A percentile compares a stretch with the other conserved stretches of the same genome.
These are phyloP conservation scores for Phytophthora ramorum DNA, from an alignment of 352 stramenopile genomes.

Conservation along the genomic window DNA sequence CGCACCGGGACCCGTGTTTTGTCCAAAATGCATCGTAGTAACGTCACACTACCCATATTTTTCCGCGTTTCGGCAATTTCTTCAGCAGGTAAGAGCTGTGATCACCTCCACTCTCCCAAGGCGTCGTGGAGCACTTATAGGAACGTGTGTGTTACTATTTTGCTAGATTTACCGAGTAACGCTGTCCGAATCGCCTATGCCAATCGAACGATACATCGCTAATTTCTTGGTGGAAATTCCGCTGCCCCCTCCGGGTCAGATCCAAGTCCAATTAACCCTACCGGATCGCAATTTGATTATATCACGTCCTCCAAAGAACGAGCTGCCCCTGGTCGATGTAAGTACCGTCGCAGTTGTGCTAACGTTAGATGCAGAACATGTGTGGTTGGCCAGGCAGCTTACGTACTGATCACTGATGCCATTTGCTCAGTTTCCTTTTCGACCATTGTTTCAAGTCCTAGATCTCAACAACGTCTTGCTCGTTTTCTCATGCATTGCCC, in stretches of 20 bases:
- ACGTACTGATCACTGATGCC: background rate
- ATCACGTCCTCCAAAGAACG: slow-evolving; percentile 89
- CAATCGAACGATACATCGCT: slow-evolving; percentile 96
- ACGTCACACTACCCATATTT: slow-evolving; percentile 97
- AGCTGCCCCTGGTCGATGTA: slow-evolving; percentile 92
- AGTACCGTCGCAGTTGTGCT: slow-evolving; percentile 4
- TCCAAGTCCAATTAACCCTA: slow-evolving; percentile 91
- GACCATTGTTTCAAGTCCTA: slow-evolving; percentile 92
- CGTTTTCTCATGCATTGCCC: slow-evolving; percentile 90
- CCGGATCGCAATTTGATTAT: slow-evolving; percentile 89
- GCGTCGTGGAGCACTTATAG: slow-evolving; percentile 1
- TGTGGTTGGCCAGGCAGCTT: background rate
- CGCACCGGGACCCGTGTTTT: slow-evolving; percentile 79
- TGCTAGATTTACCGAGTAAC: slow-evolving; percentile 81
- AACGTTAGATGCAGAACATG: background rate
- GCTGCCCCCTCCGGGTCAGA: slow-evolving; percentile 91
- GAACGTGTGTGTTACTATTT: background rate
- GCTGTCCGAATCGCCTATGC: slow-evolving; percentile 90
- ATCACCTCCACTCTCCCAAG: background rate
- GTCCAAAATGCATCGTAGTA: slow-evolving; percentile 94
- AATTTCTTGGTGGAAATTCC: slow-evolving; percentile 98
- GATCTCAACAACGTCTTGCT: slow-evolving; percentile 93
- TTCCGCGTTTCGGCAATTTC: slow-evolving; percentile 93
- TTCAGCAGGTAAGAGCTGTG: slow-evolving; percentile 87
- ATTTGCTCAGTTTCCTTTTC: slow-evolving; percentile 88